These are phyloP conservation scores for Vachellia collinsii DNA, from an alignment of 306 rosid genomes.

Conservation along the genomic window DNA sequence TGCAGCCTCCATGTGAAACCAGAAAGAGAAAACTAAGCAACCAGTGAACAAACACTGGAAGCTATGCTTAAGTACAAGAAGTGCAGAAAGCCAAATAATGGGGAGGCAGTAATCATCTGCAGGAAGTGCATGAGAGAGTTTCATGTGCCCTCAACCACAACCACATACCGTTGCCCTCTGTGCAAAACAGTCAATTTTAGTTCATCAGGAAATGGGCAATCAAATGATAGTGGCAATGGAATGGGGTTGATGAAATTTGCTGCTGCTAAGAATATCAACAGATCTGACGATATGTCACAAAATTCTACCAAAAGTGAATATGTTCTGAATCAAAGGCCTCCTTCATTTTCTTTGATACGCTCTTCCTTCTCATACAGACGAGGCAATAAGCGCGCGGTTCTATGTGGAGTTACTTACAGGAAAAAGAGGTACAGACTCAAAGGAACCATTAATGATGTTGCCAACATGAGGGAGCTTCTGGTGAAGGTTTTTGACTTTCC, in stretches of 20 bases:
- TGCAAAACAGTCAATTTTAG: slow-evolving; percentile 29
- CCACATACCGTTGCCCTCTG: neutral
- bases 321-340: neutral
- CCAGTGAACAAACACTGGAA: neutral
- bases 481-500: slow-evolving; percentile 46
- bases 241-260: slow-evolving; percentile 27
- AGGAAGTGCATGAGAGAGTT: neutral
- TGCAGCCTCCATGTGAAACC: neutral
- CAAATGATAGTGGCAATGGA: slow-evolving; percentile 28
- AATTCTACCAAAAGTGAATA: slow-evolving; percentile 11
- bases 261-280: slow-evolving; percentile 32
- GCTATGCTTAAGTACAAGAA: neutral
- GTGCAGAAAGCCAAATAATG: neutral
- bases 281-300: slow-evolving; percentile 14
- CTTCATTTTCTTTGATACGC: slow-evolving; percentile 4
- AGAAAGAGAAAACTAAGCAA: neutral
- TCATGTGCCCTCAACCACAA: neutral
- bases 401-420: slow-evolving; percentile 73
- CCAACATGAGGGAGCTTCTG: slow-evolving; percentile 59
- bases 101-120: neutral
- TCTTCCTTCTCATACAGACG: slow-evolving; percentile 25
- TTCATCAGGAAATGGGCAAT: slow-evolving; percentile 17
- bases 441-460: slow-evolving; percentile 71
- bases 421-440: slow-evolving; percentile 52
- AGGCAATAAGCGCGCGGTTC: slow-evolving; percentile 69